These are phyloP conservation scores for Calycina marina DNA, from an alignment of 2,329 filamentous ascomycete genomes.

Conservation along the genomic window DNA sequence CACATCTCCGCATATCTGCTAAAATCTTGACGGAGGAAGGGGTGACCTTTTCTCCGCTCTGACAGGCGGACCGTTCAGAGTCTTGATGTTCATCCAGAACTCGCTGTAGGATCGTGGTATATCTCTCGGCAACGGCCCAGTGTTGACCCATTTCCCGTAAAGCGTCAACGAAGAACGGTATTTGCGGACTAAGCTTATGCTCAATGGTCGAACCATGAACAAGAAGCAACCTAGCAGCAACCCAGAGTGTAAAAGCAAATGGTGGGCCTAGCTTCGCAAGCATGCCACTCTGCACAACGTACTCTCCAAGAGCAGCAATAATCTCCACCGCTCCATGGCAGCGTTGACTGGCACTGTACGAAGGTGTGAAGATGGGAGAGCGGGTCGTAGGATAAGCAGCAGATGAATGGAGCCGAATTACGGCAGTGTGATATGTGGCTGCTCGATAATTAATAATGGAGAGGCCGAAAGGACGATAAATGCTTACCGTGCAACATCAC, in stretches of 20 bases:
- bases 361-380: conserved; percentile 79
- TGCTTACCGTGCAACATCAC: conserved; percentile 59
- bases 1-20: conserved; percentile 81
- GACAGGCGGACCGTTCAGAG: conserved; percentile 44
- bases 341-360: conserved; percentile 69
- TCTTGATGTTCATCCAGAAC: conserved; percentile 79
- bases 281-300: conserved; percentile 61
- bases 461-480: background rate
- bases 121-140: conserved; percentile 77
- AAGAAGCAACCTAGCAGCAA: conserved; percentile 71
- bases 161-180: conserved; percentile 69
- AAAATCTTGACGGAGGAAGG: conserved; percentile 76
- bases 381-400: conserved; percentile 83
- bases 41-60: conserved; percentile 57
- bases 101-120: conserved; percentile 63
- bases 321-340: conserved; percentile 75
- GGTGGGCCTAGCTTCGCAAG: conserved; percentile 73
- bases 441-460: conserved; percentile 4
- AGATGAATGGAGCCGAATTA: conserved; percentile 82
- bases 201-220: conserved; percentile 87
- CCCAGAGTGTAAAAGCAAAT: conserved; percentile 88
- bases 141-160: conserved; percentile 66
- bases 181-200: conserved; percentile 65
- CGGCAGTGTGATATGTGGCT: conserved; percentile 75
- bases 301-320: conserved; percentile 63